Evolutionary conservation across 2,329 filamentous ascomycete species (phyloP).

Genomic region (Colletotrichum sp.): DNA sequence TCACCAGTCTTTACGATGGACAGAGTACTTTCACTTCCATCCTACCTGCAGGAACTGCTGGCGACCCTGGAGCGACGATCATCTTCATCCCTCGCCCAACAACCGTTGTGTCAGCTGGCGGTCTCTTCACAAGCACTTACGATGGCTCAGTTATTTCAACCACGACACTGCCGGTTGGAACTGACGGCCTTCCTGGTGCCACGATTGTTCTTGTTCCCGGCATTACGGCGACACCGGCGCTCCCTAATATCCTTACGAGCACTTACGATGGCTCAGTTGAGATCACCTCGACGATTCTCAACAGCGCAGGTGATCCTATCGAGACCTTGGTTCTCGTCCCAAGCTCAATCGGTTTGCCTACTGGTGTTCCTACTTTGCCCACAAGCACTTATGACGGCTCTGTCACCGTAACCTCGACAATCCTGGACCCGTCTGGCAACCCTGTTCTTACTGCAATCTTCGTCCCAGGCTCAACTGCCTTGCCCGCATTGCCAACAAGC

Average conservation of each 20-base stretch:
- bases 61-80: background rate
- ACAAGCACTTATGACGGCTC: background rate
- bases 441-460: background rate
- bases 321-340: background rate
- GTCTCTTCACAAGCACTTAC: background rate
- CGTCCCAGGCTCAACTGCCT: background rate
- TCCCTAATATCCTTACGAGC: background rate
- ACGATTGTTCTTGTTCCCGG: background rate
- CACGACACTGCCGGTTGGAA: background rate
- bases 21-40: background rate
- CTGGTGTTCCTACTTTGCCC: background rate
- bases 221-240: background rate
- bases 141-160: background rate
- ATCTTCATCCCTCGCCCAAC: background rate
- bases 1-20: background rate
- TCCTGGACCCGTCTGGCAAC: background rate
- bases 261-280: background rate
- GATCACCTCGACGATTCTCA: background rate
- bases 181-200: background rate
- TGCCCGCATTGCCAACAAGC: background rate
- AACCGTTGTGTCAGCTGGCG: background rate
- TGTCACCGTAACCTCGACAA: background rate
- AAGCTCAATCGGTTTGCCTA: background rate
- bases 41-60: background rate
- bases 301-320: background rate